Conservation (phyloP, 2,329 filamentous ascomycete species). For the Whalleya microplaca region DNA sequence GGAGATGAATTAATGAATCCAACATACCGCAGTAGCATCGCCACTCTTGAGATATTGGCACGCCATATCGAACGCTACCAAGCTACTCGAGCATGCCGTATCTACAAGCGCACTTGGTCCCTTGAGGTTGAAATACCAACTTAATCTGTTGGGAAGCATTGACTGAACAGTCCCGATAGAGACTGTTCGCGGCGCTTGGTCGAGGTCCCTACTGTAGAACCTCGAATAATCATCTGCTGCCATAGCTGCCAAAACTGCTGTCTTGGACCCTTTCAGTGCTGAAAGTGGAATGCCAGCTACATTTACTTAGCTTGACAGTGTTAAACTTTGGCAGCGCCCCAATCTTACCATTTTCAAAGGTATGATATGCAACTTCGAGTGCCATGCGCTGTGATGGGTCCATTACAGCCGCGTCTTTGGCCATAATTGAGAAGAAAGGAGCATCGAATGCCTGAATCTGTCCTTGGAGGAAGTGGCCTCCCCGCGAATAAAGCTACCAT, state of each 20-base stretch:
- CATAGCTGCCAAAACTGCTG: slow-evolving; percentile 43
- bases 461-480: slow-evolving; percentile 40
- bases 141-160: slow-evolving; percentile 45
- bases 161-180: slow-evolving; percentile 38
- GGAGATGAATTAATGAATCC: too few species aligned
- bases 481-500: slow-evolving; percentile 23
- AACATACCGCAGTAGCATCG: too few species aligned
- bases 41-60: slow-evolving; percentile 28
- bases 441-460: slow-evolving; percentile 44
- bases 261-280: slow-evolving; percentile 34
- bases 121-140: slow-evolving; percentile 44
- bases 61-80: slow-evolving; percentile 39
- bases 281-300: slow-evolving; percentile 40
- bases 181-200: slow-evolving; percentile 38
- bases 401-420: slow-evolving; percentile 41
- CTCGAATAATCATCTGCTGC: slow-evolving; percentile 43
- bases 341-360: slow-evolving; percentile 45
- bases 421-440: slow-evolving; percentile 44
- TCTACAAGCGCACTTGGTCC: slow-evolving; percentile 43
- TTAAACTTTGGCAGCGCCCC: too few species aligned
- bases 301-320: slow-evolving; percentile 5
- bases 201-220: slow-evolving; percentile 40
- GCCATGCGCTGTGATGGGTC: slow-evolving; percentile 43
- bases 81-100: slow-evolving; percentile 44
- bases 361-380: slow-evolving; percentile 40